Evolutionary conservation across 805 yeast genomes (phyloP).

Genomic region (Barnettozyma wickerhamii): DNA sequence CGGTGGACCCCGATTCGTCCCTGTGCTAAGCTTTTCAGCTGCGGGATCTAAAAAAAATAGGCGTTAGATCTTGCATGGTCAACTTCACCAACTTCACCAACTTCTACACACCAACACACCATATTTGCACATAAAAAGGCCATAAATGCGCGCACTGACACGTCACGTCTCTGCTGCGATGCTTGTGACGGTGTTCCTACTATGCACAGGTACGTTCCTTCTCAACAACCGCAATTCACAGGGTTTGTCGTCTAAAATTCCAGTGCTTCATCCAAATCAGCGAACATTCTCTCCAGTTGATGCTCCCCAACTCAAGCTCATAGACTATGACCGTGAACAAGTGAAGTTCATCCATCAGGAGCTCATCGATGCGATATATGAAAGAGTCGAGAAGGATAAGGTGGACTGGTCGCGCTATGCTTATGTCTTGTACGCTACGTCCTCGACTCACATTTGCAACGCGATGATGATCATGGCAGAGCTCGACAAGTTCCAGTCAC

Average conservation of each 20-base stretch:
- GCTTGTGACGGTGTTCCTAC: no score
- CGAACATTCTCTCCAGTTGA: not conserved
- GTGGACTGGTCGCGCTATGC: conserved; percentile 45
- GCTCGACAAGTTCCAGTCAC: conserved; percentile 34
- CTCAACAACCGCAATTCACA: no score
- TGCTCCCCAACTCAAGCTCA: not conserved
- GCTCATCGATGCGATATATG: conserved; percentile 17
- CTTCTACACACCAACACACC: no score
- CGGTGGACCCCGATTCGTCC: no score
- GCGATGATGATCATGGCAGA: conserved; percentile 44
- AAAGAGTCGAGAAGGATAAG: conserved; percentile 12
- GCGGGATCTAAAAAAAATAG: no score
- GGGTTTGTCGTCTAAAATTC: not conserved
- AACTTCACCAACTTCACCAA: no score
- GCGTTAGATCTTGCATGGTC: no score
- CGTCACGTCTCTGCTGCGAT: no score
- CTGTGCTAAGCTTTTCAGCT: no score
- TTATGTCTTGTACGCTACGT: conserved; percentile 59
- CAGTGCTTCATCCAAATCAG: not conserved
- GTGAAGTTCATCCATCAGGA: conserved; percentile 22
- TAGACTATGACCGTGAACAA: conserved; percentile 19
- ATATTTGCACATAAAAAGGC: no score
- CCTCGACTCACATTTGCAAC: conserved; percentile 44
- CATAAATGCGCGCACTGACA: no score
- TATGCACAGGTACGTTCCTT: no score